Base-by-base conservation (phyloP, 2,329 filamentous ascomycete genomes). In the Xylaria sp. region DNA sequence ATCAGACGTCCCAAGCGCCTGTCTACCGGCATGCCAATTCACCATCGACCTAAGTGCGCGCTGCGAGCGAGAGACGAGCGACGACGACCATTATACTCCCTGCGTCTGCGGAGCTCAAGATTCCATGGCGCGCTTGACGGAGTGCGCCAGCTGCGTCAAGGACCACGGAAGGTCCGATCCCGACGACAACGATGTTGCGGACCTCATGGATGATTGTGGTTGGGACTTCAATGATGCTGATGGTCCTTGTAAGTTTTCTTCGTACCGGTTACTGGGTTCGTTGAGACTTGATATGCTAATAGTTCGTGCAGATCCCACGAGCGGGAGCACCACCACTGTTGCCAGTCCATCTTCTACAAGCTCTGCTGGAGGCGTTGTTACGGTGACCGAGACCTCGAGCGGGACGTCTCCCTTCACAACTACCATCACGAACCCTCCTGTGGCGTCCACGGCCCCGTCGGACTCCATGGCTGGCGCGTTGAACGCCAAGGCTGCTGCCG, bases 201-300 rank as follows among this genome's bases (percentile, higher is more conserved):
- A 75, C 8, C 70, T 75, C 34, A 73, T 75, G 69, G 65, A 71
- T 15, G 73, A 75, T 37, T 75, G 73, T 37, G 72, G 71, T 1
- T 75, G 73, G 73, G 34, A 69, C 32, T 74, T 73, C 32, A 68
- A 65, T 44, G 28, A 60, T 3, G 70, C 70, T 13, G 60, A 61
- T 25, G 69, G 32, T 20, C 68, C 65, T 51, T 70, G 71, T 73
- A 52, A 67, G 71, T 62, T 8, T 8, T 25, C 2, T 10, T 20
- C 28, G 32, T 8, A 25, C 7, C n/a, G 2, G n/a, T 25, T 58
- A 1, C 3, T 28, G 9, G 25, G 15, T 32, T 39, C 3, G 4
- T 56, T 32, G n/a, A 8, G 4, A 37, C 55, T 15, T 32, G 23
- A 8, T 18, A 1, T 46, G n/a, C 68, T 70, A 37, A 70, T 8